A percentile compares a stretch with the other conserved stretches of the same genome.
phyloP scores from a whole-genome alignment of 2,329 filamentous ascomycete genomes.

The Nemania serpens region DNA sequence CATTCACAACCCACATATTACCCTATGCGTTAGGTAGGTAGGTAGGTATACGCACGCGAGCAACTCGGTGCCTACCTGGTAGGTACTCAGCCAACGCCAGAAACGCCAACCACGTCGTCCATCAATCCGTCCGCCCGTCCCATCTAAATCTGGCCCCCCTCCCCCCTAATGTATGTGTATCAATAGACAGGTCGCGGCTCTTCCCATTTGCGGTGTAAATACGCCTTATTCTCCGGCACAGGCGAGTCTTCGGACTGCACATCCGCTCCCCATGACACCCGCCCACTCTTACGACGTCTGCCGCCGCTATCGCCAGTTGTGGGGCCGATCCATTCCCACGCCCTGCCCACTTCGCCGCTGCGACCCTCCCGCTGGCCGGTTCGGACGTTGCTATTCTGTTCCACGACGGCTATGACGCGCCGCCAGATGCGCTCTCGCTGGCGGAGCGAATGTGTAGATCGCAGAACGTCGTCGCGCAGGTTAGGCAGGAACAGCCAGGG shows the following conservation, averaged over 20 bases:
- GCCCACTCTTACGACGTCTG: slow-evolving; percentile 56
- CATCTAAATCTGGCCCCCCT: neutral
- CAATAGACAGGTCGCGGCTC: slow-evolving; percentile 45
- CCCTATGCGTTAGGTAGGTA: no score
- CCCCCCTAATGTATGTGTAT: neutral
- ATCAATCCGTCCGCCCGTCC: neutral
- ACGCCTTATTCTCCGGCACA: slow-evolving; percentile 30
- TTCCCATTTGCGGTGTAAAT: slow-evolving; percentile 46
- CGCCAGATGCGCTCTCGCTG: slow-evolving; percentile 84
- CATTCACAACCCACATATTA: no score
- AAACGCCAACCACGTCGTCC: slow-evolving; percentile 15
- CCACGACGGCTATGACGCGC: slow-evolving; percentile 80
- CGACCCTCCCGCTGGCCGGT: slow-evolving; percentile 70
- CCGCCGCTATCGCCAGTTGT: slow-evolving; percentile 49
- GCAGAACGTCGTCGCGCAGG: slow-evolving; percentile 85
- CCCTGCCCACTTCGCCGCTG: slow-evolving; percentile 67
- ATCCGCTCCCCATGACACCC: slow-evolving; percentile 53
- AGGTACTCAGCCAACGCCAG: slow-evolving; percentile 13
- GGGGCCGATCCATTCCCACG: slow-evolving; percentile 73
- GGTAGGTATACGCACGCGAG: neutral
- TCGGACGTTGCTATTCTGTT: slow-evolving; percentile 91
- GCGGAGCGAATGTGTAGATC: slow-evolving; percentile 76
- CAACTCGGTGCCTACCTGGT: neutral
- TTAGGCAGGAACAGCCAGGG: slow-evolving; percentile 86
- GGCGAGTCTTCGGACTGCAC: slow-evolving; percentile 44